Evolutionary conservation across 495 filamentous ascomycete genomes (phyloP).

Genomic region (Zalerion maritima): DNA sequence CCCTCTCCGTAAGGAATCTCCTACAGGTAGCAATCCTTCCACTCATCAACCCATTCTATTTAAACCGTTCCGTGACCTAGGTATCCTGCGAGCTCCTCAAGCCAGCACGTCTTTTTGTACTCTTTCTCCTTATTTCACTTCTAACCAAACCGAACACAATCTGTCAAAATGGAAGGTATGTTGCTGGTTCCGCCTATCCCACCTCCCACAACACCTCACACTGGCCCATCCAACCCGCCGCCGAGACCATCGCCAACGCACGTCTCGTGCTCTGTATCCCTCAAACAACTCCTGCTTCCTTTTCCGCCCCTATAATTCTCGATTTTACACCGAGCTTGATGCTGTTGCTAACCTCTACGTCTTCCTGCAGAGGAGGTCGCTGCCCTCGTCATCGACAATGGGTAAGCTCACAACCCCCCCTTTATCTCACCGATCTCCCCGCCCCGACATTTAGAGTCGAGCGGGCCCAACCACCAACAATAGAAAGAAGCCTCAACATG

Average conservation of each 20-base stretch:
- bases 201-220: slow-evolving; percentile 5
- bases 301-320: slow-evolving; percentile 4
- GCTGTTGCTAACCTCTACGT: slow-evolving; percentile 37
- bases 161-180: slow-evolving; percentile 39
- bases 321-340: slow-evolving; percentile 3
- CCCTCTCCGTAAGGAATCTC: no score
- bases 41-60: slow-evolving; percentile 13
- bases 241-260: no score
- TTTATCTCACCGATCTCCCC: slow-evolving; percentile 17
- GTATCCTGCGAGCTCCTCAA: slow-evolving; percentile 29
- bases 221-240: no score
- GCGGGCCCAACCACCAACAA: slow-evolving; percentile 14
- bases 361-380: slow-evolving; percentile 86
- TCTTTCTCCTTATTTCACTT: slow-evolving; percentile 17
- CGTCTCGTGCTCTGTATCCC: no score
- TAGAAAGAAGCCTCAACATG: slow-evolving; percentile 5
- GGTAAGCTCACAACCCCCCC: slow-evolving; percentile 48
- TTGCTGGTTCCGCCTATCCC: slow-evolving; percentile 5
- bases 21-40: no score
- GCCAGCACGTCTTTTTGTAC: slow-evolving; percentile 16
- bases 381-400: slow-evolving; percentile 99
- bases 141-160: slow-evolving; percentile 27
- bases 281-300: no score
- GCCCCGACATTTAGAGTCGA: slow-evolving; percentile 17
- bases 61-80: slow-evolving; percentile 26